phyloP scores from a whole-genome alignment of 805 yeast species.

The Wickerhamiella cacticola region DNA sequence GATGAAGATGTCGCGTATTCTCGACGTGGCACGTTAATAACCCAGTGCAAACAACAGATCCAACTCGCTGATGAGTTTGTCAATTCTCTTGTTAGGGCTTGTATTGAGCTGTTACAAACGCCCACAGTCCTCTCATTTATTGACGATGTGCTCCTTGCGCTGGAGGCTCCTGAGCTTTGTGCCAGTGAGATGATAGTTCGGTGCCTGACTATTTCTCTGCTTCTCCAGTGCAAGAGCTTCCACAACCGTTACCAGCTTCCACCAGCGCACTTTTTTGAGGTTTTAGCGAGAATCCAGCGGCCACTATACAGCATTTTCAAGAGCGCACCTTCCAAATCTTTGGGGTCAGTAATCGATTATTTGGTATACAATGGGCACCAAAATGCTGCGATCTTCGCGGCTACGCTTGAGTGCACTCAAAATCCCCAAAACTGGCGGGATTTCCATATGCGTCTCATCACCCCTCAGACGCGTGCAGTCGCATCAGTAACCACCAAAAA shows the following conservation, averaged over 20 bases:
- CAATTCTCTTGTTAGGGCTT: background rate
- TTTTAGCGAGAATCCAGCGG: conserved; percentile 9
- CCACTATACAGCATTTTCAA: background rate
- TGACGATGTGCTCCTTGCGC: conserved; percentile 11
- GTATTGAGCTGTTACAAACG: background rate
- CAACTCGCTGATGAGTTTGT: background rate
- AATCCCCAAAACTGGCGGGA: conserved; percentile 3
- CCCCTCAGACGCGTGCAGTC: background rate
- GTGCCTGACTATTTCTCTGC: conserved; percentile 7
- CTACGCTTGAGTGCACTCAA: background rate
- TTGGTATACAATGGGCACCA: background rate
- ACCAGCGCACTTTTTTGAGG: conserved; percentile 8
- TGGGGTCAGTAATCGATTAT: conserved; percentile 11
- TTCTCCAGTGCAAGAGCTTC: background rate
- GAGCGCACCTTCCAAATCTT: background rate
- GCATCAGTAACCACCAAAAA: background rate
- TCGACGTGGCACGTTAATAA: background rate
- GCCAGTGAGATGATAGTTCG: conserved; percentile 10
- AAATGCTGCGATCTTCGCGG: conserved; percentile 6
- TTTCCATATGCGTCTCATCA: conserved; percentile 7
- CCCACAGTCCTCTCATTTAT: background rate
- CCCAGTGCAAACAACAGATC: background rate
- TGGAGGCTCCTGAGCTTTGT: conserved; percentile 13
- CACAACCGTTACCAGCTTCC: conserved; percentile 2
- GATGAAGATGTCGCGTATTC: conserved; percentile 11